Evolutionary conservation across 371 early-diverging fungal genomes (phyloP), one percentile per base, ranked within the genome.

Genomic region (Conidiobolus incongruus): DNA sequence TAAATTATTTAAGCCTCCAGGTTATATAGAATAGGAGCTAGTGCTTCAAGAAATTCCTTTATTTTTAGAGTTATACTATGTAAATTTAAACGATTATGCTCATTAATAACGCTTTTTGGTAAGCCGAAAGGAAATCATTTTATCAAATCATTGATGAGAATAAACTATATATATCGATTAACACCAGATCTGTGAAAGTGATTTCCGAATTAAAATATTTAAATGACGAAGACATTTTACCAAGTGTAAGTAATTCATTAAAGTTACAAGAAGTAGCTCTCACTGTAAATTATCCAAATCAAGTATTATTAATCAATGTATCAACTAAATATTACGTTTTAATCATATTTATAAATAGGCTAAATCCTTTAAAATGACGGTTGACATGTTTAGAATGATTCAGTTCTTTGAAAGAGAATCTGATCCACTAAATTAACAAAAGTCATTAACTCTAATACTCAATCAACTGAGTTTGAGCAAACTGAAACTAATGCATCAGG

Each of bases 311-410:
- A 30, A n/a, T 4, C 2, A 11, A 22, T 29, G 23, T 8, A 26
- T 34, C 15, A 15, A 32, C 4, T 20, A 13, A 11, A 8, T 24
- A 20, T 31, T 50, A 7, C n/a, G n/a, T n/a, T n/a, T n/a, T n/a
- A n/a, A 49, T 19, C 26, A 28, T 19, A 17, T 4, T 11, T 38
- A 26, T 5, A 20, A 5, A 15, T 39, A 78, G 58, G 84, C 87
- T 59, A 93, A 93, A 47, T 92, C 92, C 53, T 86, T 89, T 0
- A 92, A 94, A 53, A 61, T 94, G 33, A 89, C 90, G 0, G 55
- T 93, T 44, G 96, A 96, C 48, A 87, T 94, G 90, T 91, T 83
- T 60, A 74, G 90, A 21, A 83, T 96, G 51, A 57, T 91, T n/a
- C n/a, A n/a, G n/a, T n/a, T n/a, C n/a, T n/a, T n/a, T n/a, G n/a